Conservation (phyloP, 805 yeast genomes). For the Naumovozyma castellii region DNA sequence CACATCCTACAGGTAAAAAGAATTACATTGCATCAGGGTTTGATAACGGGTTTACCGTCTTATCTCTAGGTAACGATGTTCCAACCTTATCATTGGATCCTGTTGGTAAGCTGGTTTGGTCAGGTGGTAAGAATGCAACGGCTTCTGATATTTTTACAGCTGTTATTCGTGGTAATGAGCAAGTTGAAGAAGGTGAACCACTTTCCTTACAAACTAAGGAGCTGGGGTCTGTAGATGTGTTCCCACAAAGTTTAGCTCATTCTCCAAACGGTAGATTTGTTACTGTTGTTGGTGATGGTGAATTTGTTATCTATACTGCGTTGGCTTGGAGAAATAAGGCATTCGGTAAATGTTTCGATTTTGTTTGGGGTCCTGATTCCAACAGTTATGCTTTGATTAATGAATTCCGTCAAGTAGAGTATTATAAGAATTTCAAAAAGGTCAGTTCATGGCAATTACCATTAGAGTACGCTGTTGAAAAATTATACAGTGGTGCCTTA, state of each 20-base stretch:
- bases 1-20: constrained; percentile 53
- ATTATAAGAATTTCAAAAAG: constrained; percentile 80
- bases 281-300: constrained; percentile 96
- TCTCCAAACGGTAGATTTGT: constrained; percentile 97
- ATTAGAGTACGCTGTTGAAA: constrained; percentile 63
- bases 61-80: constrained; percentile 86
- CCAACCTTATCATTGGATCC: constrained; percentile 91
- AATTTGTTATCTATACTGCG: constrained; percentile 90
- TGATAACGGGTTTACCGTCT: constrained; percentile 85
- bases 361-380: constrained; percentile 92
- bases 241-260: constrained; percentile 78
- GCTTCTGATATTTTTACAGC: constrained; percentile 69
- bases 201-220: constrained; percentile 77
- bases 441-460: constrained; percentile 53
- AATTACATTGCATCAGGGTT: constrained; percentile 86
- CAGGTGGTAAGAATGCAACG: constrained; percentile 56
- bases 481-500: constrained; percentile 80
- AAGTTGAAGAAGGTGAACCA: constrained; percentile 69
- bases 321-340: constrained; percentile 96
- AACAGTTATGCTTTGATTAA: constrained; percentile 79
- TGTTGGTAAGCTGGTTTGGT: constrained; percentile 84
- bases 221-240: constrained; percentile 87
- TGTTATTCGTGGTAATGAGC: constrained; percentile 62
- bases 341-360: constrained; percentile 82
- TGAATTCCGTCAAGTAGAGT: constrained; percentile 50